These are phyloP conservation scores for Limonomyces culmigenus DNA, from an alignment of 1,284 basidiomycete species.

Conservation along the genomic window DNA sequence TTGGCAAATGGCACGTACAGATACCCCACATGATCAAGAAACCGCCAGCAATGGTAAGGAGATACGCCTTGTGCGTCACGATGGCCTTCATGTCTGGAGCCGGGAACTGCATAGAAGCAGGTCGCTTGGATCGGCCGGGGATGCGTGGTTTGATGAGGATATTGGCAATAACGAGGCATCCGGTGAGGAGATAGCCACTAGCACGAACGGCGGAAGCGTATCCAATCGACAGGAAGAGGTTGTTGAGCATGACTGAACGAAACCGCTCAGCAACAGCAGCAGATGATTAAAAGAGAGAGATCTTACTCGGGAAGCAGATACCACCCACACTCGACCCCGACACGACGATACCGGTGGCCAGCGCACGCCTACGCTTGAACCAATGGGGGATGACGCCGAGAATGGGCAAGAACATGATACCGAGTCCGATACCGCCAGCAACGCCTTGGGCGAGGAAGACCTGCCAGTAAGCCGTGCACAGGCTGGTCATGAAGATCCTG, in stretches of 20 bases:
- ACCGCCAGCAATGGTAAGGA: not conserved
- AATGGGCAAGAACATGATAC: conserved; percentile 14
- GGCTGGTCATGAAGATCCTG: conserved; percentile 19
- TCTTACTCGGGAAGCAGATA: conserved; percentile 6
- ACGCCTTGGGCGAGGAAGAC: conserved; percentile 14
- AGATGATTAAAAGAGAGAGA: not conserved
- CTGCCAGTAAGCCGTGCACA: conserved; percentile 16
- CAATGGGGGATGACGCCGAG: conserved; percentile 5
- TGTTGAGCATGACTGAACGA: conserved; percentile 7
- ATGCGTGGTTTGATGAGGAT: conserved; percentile 3
- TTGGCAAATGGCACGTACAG: not conserved
- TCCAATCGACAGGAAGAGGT: conserved; percentile 5
- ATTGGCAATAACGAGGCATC: conserved; percentile 1
- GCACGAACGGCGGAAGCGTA: conserved; percentile 2
- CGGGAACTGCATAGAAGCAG: not conserved
- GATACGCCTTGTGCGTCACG: not conserved
- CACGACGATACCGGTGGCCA: conserved; percentile 9
- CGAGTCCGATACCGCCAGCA: conserved; percentile 26
- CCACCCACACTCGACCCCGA: conserved; percentile 6
- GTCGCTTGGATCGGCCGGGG: not conserved
- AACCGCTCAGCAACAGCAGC: not conserved
- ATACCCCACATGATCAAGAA: conserved; percentile 1
- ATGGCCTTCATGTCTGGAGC: conserved; percentile 1
- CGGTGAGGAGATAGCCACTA: not conserved
- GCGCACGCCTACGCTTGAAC: conserved; percentile 4